A percentile compares a stretch with the other conserved stretches of the same genome.
These are phyloP conservation scores for Mucor sp. DNA, from an alignment of 371 early-diverging fungal species.

Conservation along the genomic window DNA sequence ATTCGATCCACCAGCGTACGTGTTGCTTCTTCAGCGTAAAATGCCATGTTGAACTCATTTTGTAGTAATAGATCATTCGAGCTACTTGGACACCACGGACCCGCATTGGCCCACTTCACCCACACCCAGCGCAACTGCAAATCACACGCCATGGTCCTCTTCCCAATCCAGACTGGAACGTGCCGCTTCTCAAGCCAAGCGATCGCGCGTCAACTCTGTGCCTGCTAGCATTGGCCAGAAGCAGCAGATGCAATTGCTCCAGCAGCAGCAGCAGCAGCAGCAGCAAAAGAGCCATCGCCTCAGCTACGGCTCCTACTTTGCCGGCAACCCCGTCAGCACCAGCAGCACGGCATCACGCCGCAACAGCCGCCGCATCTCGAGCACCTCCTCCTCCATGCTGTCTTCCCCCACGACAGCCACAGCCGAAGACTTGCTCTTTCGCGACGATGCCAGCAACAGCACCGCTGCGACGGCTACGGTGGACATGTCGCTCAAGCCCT, in stretches of 20 bases:
- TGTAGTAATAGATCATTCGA: constrained; percentile 3
- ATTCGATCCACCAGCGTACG: neutral
- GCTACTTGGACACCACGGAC: neutral
- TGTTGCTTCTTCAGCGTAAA: no score
- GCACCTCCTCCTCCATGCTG: constrained; percentile 10
- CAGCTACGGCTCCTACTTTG: constrained; percentile 27
- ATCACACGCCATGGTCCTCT: constrained; percentile 16
- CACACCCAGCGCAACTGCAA: neutral
- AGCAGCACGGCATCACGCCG: constrained; percentile 5
- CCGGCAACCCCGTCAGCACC: neutral
- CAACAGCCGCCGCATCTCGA: neutral
- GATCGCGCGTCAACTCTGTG: constrained; percentile 48
- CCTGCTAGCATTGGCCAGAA: constrained; percentile 32
- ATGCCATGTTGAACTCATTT: neutral
- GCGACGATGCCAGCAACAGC: neutral
- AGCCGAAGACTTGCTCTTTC: neutral
- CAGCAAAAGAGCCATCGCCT: constrained; percentile 22
- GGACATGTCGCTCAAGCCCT: neutral
- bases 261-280: constrained; percentile 16
- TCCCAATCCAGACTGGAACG: constrained; percentile 25
- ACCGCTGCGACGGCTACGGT: neutral
- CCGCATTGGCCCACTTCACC: constrained; percentile 5
- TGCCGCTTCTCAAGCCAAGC: constrained; percentile 23
- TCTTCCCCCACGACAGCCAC: neutral
- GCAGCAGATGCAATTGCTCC: constrained; percentile 19